Percentiles rank a stretch among this genome's conserved stretches.
Evolutionary conservation across 495 filamentous ascomycete species (phyloP).

Genomic region (Parathielavia appendiculata): DNA sequence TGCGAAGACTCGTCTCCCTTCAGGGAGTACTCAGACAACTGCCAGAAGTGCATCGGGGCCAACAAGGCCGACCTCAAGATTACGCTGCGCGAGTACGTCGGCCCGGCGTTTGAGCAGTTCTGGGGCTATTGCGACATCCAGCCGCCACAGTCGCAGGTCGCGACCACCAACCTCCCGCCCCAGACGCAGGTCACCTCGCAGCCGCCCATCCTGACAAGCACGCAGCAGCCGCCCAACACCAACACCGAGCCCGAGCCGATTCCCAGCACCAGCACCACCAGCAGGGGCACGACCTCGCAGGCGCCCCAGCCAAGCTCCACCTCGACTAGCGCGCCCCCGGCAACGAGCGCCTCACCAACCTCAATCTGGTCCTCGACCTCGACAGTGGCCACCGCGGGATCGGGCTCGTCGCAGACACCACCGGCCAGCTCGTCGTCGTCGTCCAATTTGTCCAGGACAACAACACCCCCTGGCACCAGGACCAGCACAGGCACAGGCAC

Average conservation of each 20-base stretch:
- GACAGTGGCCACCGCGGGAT: not conserved
- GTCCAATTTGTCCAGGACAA: not conserved
- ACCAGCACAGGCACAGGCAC: not conserved
- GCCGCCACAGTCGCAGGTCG: constrained; percentile 17
- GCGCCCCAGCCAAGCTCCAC: not conserved
- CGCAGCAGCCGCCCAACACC: constrained; percentile 27
- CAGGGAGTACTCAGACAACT: constrained; percentile 29
- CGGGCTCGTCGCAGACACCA: not conserved
- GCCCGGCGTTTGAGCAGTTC: constrained; percentile 27
- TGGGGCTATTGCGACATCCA: constrained; percentile 31
- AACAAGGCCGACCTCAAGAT: constrained; percentile 21
- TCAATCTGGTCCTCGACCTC: not conserved
- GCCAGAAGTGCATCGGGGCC: constrained; percentile 36
- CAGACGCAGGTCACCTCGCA: constrained; percentile 8
- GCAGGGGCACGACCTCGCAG: not conserved
- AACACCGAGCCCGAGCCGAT: constrained; percentile 20
- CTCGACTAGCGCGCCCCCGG: not conserved
- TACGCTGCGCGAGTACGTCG: constrained; percentile 23
- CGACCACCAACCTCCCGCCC: constrained; percentile 15
- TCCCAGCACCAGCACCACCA: constrained; percentile 19
- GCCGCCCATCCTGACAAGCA: constrained; percentile 19
- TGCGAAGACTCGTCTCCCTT: constrained; percentile 46
- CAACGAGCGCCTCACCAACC: not conserved
- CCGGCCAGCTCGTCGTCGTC: not conserved
- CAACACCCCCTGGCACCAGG: not conserved